These are phyloP conservation scores for Rhododendron griersonianum DNA, from an alignment of 148 eudicot species.

Conservation along the genomic window DNA sequence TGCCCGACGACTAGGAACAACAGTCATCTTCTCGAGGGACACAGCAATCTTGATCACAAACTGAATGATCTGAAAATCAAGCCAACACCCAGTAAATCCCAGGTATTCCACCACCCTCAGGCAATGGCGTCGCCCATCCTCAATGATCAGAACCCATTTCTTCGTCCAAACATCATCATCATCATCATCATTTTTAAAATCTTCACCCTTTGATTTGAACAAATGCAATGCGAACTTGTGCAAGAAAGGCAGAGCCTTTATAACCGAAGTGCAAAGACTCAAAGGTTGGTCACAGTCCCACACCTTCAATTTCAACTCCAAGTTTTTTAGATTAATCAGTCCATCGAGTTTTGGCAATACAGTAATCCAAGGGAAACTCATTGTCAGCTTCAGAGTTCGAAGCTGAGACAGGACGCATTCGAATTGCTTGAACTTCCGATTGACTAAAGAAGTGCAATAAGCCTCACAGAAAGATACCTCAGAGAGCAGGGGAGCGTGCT, in stretches of 20 bases:
- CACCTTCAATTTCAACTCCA: constrained; percentile 2
- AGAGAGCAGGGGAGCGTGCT: background rate
- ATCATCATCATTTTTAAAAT: background rate
- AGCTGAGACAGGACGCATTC: background rate
- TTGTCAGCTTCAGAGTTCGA: background rate
- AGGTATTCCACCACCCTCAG: constrained; percentile 8
- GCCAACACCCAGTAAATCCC: background rate
- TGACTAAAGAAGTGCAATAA: background rate
- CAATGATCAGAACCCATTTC: background rate
- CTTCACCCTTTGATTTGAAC: background rate
- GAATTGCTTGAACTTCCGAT: background rate
- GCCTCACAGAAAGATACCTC: constrained; percentile 5
- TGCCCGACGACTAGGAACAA: background rate
- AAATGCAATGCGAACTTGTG: constrained; percentile 5
- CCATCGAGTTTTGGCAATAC: background rate
- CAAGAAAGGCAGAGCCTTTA: background rate
- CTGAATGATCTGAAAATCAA: background rate
- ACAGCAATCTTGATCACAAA: constrained; percentile 2
- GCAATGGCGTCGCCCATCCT: background rate
- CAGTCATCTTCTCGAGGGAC: background rate
- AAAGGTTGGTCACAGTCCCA: background rate
- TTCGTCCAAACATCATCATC: no score
- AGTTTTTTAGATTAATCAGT: background rate
- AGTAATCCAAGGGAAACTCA: background rate
- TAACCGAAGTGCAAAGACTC: background rate